A percentile compares a stretch with the other conserved stretches of the same genome.
Conservation (phyloP, 192 early-diverging fungal genomes). For the Coemansia umbellata region DNA sequence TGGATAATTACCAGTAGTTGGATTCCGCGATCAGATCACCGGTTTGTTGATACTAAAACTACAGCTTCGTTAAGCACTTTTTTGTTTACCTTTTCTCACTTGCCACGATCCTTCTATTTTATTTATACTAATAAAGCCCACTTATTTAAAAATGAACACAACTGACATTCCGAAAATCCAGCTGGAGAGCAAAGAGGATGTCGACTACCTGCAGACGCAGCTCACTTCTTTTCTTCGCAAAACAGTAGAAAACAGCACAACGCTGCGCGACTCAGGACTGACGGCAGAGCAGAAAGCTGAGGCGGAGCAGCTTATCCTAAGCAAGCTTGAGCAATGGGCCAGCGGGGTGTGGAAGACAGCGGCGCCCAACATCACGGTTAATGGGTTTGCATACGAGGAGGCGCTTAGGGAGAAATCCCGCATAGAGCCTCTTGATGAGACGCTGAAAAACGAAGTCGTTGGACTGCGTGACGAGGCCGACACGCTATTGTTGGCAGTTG, state of each 20-base stretch:
- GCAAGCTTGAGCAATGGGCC: conserved; percentile 25
- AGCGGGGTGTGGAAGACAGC: conserved; percentile 30
- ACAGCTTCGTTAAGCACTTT: too few relatives aligned
- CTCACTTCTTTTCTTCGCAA: conserved; percentile 19
- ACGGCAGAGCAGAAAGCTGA: conserved; percentile 31
- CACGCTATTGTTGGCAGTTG: conserved; percentile 24
- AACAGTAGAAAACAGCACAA: conserved; percentile 19
- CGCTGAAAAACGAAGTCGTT: conserved; percentile 31
- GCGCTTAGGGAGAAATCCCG: conserved; percentile 37
- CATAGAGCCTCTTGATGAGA: conserved; percentile 38
- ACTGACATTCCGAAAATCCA: conserved; percentile 49
- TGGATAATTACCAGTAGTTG: too few relatives aligned
- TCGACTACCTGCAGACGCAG: conserved; percentile 34
- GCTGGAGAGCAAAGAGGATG: conserved; percentile 49
- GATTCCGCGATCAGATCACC: too few relatives aligned
- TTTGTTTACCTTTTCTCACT: not conserved
- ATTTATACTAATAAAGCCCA: too few relatives aligned
- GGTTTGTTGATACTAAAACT: too few relatives aligned
- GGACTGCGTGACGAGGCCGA: conserved; percentile 37
- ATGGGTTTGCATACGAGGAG: conserved; percentile 38
- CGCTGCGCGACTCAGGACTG: conserved; percentile 26
- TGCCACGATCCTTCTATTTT: not conserved
- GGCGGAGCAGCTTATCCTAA: conserved; percentile 16
- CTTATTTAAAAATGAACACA: not conserved
- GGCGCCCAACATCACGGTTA: conserved; percentile 37